Base-by-base conservation (phyloP, 371 early-diverging fungal species). In the Rhizopus delemar region DNA sequence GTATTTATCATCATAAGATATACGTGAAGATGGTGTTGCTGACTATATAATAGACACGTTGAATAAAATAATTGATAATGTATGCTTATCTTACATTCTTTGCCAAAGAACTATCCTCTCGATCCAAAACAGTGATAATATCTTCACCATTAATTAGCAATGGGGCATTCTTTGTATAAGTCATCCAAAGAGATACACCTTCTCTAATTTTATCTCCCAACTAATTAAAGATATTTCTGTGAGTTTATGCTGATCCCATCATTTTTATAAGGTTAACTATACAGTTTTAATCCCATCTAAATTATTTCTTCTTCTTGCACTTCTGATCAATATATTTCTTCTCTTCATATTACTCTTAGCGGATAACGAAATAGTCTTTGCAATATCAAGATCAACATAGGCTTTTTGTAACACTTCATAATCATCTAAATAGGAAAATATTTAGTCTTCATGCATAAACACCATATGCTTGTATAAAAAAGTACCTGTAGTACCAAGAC, bases 321-420 rank as follows among this genome's bases (percentile, higher is more conserved):
- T 63, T 49, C 68, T 45, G 35, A 69, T 50, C 48, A 72, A 36
- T 16, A 66, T 72, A 7, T 69, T 69, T 49, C 73, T 62, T 57
- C 73, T 56, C 46, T 69, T 72, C 68, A 80, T 51, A 41, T 77
- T 75, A 51, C 75, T 80, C 55, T 75, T 75, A 6, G 77, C 73
- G 13, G 80, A 77, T 28, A 77, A 51, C 9, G 75, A 64, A 41
- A 80, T 71, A 1, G 80, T 80, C 55, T 75, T 80, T 12, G 80
- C 80, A 51, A 80, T 71, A 41, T 77, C 77, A 33, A 80, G 56
- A 56, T 80, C 70, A 28, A 77, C 75, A 58, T 70, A 73, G n/a
- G 77, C 75, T 45, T 75, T 77, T 66, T 75, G 75, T 39, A 80
- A 45, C 5, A 67, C 64, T 52, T 77, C 77, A 13, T 68, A 70